phyloP scores from a whole-genome alignment of 495 filamentous ascomycete species.

The Penicillium goetzii region DNA sequence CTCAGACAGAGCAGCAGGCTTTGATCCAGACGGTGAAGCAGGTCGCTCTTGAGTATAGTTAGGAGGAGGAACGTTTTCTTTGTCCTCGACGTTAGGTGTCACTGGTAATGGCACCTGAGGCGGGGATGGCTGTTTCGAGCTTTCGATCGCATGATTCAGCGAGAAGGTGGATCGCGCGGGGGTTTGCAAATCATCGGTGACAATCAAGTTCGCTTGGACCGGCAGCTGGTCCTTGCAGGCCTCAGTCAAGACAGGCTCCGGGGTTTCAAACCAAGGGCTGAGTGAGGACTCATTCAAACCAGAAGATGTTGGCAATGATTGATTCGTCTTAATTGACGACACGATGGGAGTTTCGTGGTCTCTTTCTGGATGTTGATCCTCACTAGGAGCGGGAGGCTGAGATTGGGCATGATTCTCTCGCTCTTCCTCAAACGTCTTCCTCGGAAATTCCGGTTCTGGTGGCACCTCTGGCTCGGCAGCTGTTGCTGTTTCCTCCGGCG shows the following conservation, averaged over 20 bases:
- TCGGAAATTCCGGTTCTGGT: constrained; percentile 6
- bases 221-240: not conserved
- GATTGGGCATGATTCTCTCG: constrained; percentile 10
- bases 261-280: not conserved
- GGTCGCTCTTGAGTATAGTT: constrained; percentile 10
- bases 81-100: constrained; percentile 18
- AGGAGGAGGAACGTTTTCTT: constrained; percentile 31
- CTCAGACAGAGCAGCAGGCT: constrained; percentile 17
- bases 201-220: not conserved
- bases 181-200: constrained; percentile 22
- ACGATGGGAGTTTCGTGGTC: not conserved
- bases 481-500: not conserved
- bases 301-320: not conserved
- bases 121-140: constrained; percentile 9
- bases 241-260: not conserved
- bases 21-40: constrained; percentile 4
- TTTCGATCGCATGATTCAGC: not conserved
- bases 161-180: constrained; percentile 23
- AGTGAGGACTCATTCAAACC: not conserved
- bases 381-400: not conserved
- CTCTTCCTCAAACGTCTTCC: constrained; percentile 38
- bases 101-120: constrained; percentile 13
- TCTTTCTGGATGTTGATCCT: not conserved
- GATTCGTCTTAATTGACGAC: not conserved
- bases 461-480: not conserved